Conservation (phyloP, 148 eudicot genomes). For the Rhododendron mucronatum region DNA sequence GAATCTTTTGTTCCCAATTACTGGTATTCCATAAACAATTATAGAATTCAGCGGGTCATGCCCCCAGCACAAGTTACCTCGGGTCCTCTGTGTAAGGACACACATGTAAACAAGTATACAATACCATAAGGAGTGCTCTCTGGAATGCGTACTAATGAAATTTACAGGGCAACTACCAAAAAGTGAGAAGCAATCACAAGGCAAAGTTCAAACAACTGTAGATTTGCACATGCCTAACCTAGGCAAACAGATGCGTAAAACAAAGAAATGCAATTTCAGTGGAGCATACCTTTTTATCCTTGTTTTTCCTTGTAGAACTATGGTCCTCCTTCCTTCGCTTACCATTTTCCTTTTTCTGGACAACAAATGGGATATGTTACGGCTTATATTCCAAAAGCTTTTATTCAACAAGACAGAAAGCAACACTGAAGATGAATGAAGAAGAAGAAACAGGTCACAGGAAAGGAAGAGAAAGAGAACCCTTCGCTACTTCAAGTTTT, state of each 20-base stretch:
- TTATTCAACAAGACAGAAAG: neutral
- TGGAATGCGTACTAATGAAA: neutral
- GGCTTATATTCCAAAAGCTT: neutral
- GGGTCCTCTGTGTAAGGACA: neutral
- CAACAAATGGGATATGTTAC: slow-evolving; percentile 1
- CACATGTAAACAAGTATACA: neutral
- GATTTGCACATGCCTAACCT: neutral
- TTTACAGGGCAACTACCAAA: neutral
- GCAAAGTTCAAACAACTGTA: neutral
- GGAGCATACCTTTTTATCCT: slow-evolving; percentile 58
- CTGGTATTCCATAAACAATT: neutral
- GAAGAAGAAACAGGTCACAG: neutral
- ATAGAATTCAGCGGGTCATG: neutral
- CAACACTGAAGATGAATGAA: neutral
- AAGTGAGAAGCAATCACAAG: slow-evolving; percentile 1
- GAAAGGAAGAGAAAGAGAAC: neutral
- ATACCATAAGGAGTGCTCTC: neutral
- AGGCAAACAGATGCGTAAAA: neutral
- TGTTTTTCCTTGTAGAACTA: slow-evolving; percentile 49
- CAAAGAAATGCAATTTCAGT: neutral
- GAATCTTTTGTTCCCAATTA: neutral
- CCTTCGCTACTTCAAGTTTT: neutral
- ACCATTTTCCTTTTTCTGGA: slow-evolving; percentile 75
- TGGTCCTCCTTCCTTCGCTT: slow-evolving; percentile 87
- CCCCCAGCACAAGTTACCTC: neutral